Conservation (phyloP, 2,329 filamentous ascomycete genomes). For the Phialophora tarda region DNA sequence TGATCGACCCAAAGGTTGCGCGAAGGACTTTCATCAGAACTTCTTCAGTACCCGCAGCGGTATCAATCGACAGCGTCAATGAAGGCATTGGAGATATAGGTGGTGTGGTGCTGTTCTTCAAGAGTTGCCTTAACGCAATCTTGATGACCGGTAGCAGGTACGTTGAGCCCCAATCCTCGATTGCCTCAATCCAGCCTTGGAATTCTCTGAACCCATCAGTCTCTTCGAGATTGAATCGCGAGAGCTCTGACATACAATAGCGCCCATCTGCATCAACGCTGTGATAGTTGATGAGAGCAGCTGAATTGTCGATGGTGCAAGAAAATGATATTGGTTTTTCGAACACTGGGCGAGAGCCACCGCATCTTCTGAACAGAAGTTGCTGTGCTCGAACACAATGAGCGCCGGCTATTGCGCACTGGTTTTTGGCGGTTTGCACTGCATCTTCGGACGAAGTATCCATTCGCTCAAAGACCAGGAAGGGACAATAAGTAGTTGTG, state of each 20-base stretch:
- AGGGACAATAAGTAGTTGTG: constrained; percentile 30
- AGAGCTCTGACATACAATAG: constrained; percentile 36
- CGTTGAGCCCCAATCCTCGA: constrained; percentile 36
- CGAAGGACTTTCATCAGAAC: constrained; percentile 33
- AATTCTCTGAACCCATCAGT: constrained; percentile 32
- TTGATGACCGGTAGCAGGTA: constrained; percentile 35
- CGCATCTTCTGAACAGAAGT: constrained; percentile 32
- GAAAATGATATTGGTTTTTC: constrained; percentile 37
- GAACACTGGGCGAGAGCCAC: constrained; percentile 23
- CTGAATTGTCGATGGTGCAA: constrained; percentile 35
- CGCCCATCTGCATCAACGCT: constrained; percentile 31
- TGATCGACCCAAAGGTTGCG: constrained; percentile 29
- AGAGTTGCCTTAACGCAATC: constrained; percentile 31
- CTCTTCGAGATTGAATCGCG: constrained; percentile 37
- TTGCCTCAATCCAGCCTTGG: constrained; percentile 38
- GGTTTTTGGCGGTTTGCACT: constrained; percentile 36
- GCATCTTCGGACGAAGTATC: constrained; percentile 31
- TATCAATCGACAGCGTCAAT: constrained; percentile 35
- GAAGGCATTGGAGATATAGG: constrained; percentile 36
- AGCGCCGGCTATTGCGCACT: constrained; percentile 37
- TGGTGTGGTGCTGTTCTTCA: constrained; percentile 30
- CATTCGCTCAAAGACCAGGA: constrained; percentile 37
- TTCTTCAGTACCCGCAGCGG: constrained; percentile 32
- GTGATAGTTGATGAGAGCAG: constrained; percentile 38
- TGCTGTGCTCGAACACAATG: constrained; percentile 35